Base-by-base conservation (phyloP, 345 rosid genomes). In the Euclidium syriacum region DNA sequence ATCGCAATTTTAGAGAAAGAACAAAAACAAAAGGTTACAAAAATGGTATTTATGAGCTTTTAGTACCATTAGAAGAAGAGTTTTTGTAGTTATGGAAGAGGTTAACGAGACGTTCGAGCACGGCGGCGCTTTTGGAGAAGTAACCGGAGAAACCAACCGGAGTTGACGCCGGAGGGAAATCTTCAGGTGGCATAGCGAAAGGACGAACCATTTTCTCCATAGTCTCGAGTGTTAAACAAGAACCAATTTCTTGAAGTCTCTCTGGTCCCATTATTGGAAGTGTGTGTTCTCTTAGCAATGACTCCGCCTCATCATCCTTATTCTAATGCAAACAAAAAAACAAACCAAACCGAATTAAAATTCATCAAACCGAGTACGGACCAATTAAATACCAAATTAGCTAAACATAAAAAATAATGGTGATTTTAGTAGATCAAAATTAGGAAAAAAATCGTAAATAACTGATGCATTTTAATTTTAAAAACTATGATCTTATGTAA, bases 211-310 rank as follows among this genome's bases (percentile, higher is more conserved):
- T 86, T 74, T 66, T 88, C 80, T 95, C 98, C 94, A 90, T 83
- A 67, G 85, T 88, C 77, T 86, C 99, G 43, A 95, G 79, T 26
- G 96, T 85, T 44, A 86, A 86, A 73, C 81, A 90, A 0, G 96
- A 83, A 62, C 89, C 94, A 24, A 75, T 86, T 71, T 90, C 99
- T 60, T 95, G 99, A 53, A 95, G 79, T 80, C 97, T 91, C 78
- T 95, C 99, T 32, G 96, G 98, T 46, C 99, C 95, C 95, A 84
- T 95, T 72, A 95, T 86, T 5, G 96, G 99, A 52, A 95, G 85
- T 3, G 94, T 95, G 79, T 95, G 99, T 71, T 95, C 99, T 79
- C 88, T 88, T 61, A 78, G 91, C 79, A 90, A 78, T 29, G 89
- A 81, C 43, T 81, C 76, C 30, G 91, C 95, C 75, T 86, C 89